A percentile compares a stretch with the other conserved stretches of the same genome.
These are phyloP conservation scores for Phoenix dactylifera DNA, from an alignment of 176 grass and related monocot species.

Conservation along the genomic window DNA sequence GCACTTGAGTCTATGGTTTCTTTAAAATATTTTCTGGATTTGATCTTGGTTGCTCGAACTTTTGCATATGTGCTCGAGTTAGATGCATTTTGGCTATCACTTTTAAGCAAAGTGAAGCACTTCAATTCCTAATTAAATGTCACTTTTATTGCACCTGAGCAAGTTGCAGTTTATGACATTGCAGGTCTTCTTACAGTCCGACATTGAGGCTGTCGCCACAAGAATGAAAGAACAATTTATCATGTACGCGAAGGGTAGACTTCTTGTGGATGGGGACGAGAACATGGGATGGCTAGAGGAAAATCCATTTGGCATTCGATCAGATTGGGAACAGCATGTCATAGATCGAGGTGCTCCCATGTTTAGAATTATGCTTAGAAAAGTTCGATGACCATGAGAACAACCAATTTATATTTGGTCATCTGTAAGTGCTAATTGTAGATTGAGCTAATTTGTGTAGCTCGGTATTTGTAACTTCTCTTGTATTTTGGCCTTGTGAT, in stretches of 20 bases:
- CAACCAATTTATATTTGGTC: too few species aligned
- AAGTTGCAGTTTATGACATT: background rate
- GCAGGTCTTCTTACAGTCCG: slow-evolving; percentile 89
- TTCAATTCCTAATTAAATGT: background rate
- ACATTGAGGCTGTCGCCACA: slow-evolving; percentile 45
- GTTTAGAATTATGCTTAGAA: slow-evolving; percentile 71
- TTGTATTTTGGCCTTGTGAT: too few species aligned
- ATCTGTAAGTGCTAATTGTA: too few species aligned
- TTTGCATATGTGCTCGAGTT: too few species aligned
- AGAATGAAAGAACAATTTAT: slow-evolving; percentile 77
- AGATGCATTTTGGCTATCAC: too few species aligned
- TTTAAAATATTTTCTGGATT: too few species aligned
- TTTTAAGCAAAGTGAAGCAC: background rate
- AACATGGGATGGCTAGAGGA: slow-evolving; percentile 26
- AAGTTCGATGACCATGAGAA: slow-evolving; percentile 21
- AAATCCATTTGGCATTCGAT: slow-evolving; percentile 61
- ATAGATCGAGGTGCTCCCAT: slow-evolving; percentile 68
- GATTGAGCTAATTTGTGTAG: too few species aligned
- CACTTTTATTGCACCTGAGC: background rate
- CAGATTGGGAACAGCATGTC: slow-evolving; percentile 76
- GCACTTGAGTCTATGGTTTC: too few species aligned
- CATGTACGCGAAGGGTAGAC: slow-evolving; percentile 33
- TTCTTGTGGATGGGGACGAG: slow-evolving; percentile 30
- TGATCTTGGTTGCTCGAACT: too few species aligned
- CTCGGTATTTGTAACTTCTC: too few species aligned